These are phyloP conservation scores for Geosmithia flava DNA, from an alignment of 2,329 filamentous ascomycete species.

Conservation along the genomic window DNA sequence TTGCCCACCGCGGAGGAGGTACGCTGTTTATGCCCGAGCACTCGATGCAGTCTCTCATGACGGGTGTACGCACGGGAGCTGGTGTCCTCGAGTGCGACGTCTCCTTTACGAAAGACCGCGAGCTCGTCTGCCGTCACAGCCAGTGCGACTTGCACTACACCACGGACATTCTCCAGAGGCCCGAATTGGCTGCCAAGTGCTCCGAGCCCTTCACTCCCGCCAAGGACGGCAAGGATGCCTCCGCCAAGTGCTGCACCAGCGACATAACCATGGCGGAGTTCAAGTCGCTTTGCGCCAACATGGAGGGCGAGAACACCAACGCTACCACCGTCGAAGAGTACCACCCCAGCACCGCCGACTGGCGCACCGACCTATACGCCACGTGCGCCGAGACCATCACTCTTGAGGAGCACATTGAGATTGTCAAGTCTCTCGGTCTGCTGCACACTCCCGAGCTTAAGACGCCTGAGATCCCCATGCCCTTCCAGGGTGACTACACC, in stretches of 20 bases:
- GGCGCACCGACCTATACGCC: constrained; percentile 54
- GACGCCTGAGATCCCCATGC: constrained; percentile 57
- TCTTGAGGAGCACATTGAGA: constrained; percentile 48
- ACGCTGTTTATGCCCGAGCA: constrained; percentile 55
- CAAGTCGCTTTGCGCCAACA: constrained; percentile 56
- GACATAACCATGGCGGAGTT: constrained; percentile 59
- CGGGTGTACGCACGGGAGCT: constrained; percentile 54
- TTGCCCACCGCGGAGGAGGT: constrained; percentile 50
- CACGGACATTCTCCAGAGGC: constrained; percentile 51
- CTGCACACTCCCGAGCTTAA: constrained; percentile 59
- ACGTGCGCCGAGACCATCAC: constrained; percentile 50
- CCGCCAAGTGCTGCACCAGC: constrained; percentile 57
- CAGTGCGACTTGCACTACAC: constrained; percentile 59
- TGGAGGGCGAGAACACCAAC: constrained; percentile 49
- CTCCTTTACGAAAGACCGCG: constrained; percentile 49
- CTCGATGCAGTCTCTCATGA: constrained; percentile 43
- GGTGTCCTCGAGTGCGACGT: constrained; percentile 58
- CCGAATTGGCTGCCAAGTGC: constrained; percentile 53
- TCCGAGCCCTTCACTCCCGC: constrained; percentile 47
- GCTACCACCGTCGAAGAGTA: constrained; percentile 46
- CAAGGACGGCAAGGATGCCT: constrained; percentile 33
- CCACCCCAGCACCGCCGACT: constrained; percentile 44
- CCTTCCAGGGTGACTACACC: constrained; percentile 51
- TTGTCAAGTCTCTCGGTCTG: constrained; percentile 44
- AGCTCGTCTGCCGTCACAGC: constrained; percentile 54